Evolutionary conservation across 331 rosid species (phyloP).

Genomic region (Malus hybrid): DNA sequence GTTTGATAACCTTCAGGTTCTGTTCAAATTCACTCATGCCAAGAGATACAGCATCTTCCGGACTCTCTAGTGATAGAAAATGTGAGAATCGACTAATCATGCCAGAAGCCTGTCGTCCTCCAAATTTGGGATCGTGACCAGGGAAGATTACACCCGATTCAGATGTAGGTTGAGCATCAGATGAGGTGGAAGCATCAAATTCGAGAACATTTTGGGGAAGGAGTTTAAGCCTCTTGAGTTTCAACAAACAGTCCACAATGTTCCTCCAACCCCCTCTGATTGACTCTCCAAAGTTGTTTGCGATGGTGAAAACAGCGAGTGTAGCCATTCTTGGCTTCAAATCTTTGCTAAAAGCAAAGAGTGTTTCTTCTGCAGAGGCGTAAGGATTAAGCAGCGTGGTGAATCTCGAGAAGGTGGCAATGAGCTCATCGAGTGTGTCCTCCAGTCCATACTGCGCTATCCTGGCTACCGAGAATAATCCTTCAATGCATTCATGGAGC

Average conservation of each 20-base stretch:
- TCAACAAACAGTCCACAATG: conserved; percentile 76
- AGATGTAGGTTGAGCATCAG: conserved; percentile 25
- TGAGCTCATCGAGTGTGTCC: conserved; percentile 82
- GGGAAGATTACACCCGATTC: conserved; percentile 43
- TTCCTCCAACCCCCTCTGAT: conserved; percentile 87
- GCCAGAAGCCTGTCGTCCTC: conserved; percentile 33
- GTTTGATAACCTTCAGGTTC: conserved; percentile 66
- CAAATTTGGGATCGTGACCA: conserved; percentile 31
- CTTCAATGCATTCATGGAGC: conserved; percentile 88
- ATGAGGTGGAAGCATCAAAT: conserved; percentile 29
- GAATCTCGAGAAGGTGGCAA: conserved; percentile 74
- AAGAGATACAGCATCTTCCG: conserved; percentile 55
- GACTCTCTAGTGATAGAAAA: conserved; percentile 43
- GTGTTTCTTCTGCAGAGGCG: conserved; percentile 86
- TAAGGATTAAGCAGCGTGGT: conserved; percentile 85
- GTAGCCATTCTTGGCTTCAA: conserved; percentile 84
- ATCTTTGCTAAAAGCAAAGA: conserved; percentile 72
- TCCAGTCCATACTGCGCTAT: conserved; percentile 76
- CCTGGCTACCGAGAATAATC: conserved; percentile 68
- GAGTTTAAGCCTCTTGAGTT: conserved; percentile 71
- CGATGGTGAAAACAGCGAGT: conserved; percentile 73
- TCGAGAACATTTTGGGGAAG: conserved; percentile 68
- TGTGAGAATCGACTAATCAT: conserved; percentile 41
- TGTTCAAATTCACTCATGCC: conserved; percentile 74
- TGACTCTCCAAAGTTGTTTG: conserved; percentile 55